Evolutionary conservation across 306 rosid genomes (phyloP), one percentile per base, ranked within the genome.

Genomic region (Astragalus glycyphyllos): DNA sequence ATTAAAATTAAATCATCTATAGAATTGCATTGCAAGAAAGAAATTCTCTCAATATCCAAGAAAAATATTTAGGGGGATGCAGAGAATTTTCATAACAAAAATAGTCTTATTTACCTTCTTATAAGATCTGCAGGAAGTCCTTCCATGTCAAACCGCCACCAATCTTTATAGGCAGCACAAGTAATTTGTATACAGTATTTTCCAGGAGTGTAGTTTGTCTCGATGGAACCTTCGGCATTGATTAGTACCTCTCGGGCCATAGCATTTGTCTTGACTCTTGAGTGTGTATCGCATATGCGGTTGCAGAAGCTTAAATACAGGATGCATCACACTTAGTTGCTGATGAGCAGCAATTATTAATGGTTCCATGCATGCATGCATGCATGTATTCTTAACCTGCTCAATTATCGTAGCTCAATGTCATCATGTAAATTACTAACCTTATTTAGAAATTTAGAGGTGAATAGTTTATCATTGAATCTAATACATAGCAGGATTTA

Each of bases 241-340:
- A 63, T 73, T 16, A 77, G 77, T 41, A 45, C 67, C 42, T 82
- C 71, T 48, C 80, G 85, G 29, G 80, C 7, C 32, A 12, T 57
- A 20, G 82, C 80, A 50, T 82, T 82, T 73, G 79, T 34, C 64
- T 49, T n/a, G n/a, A n/a, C n/a, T n/a, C n/a, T n/a, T 82, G 49
- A 82, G 7, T 34, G 85, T 82, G 77, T 77, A 77, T 57, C 68
- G 57, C 85, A 82, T 73, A 34, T 69, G 80, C 17, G 85, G 85
- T 56, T 77, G 74, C 68, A 66, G 13, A 64, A 84, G 75, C 68
- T 84, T 84, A 76, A 68, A 83, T 31, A 80, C 58, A 6, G 87
- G 84, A 60, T 83, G 87, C 73, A 83, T 83, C 35, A 31, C 87
- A 77, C 84, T 83, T 79, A 80, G 11, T 31, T 83, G 87, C 6